Evolutionary conservation across 2,329 filamentous ascomycete species (phyloP).

Genomic region (Thermoascus crustaceus): DNA sequence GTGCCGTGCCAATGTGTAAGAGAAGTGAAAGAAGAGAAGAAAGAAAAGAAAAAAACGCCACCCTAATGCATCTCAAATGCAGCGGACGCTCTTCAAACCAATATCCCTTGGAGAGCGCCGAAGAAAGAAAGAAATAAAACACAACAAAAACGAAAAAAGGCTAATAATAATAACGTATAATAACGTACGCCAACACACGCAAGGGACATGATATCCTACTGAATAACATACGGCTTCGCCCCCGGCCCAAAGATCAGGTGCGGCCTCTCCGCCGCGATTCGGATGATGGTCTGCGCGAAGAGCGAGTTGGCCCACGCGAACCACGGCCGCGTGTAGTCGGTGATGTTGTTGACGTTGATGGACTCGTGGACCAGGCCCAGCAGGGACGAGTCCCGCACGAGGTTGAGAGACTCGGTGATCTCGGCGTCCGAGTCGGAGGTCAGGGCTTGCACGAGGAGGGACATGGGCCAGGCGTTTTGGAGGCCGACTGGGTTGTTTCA

Average conservation of each 20-base stretch:
- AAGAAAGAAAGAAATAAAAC: neutral
- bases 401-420: constrained; percentile 62
- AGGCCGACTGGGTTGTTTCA: constrained; percentile 71
- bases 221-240: constrained; percentile 23
- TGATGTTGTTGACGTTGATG: constrained; percentile 66
- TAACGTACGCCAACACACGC: neutral
- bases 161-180: neutral
- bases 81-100: neutral
- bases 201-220: neutral
- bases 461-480: constrained; percentile 96
- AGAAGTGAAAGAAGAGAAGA: neutral
- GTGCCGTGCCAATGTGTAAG: too few species aligned
- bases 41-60: neutral
- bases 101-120: too few species aligned
- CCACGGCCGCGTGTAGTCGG: constrained; percentile 79
- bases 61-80: constrained; percentile 1
- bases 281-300: constrained; percentile 84
- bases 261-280: constrained; percentile 81
- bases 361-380: constrained; percentile 88
- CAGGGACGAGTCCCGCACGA: constrained; percentile 66
- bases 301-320: constrained; percentile 98
- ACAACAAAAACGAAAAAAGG: neutral
- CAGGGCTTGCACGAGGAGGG: constrained; percentile 80
- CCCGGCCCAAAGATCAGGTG: constrained; percentile 71
- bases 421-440: constrained; percentile 75